Percentiles rank a stretch among this genome's conserved stretches.
phyloP scores from a whole-genome alignment of 1,284 basidiomycete species.

The Marasmius tenuissimus region DNA sequence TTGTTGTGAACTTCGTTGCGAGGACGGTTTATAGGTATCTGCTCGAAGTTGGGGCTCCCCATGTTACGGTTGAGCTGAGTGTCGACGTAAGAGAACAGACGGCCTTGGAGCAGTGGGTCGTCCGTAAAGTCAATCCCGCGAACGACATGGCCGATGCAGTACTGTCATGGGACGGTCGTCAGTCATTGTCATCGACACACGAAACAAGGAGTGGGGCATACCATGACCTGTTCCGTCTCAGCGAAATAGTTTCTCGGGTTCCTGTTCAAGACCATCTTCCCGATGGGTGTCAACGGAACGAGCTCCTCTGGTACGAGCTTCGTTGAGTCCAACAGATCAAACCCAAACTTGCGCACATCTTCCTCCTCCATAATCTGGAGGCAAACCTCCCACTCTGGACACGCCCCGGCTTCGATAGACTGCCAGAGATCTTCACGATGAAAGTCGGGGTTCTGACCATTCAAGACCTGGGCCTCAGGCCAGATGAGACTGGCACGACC shows the following conservation, averaged over 20 bases:
- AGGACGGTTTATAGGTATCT: conserved; percentile 5
- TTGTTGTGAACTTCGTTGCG: conserved; percentile 6
- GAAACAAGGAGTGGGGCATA: not conserved
- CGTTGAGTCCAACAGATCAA: conserved; percentile 7
- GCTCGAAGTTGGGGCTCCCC: conserved; percentile 8
- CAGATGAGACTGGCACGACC: conserved; percentile 6
- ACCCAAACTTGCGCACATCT: conserved; percentile 3
- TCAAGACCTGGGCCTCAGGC: conserved; percentile 12
- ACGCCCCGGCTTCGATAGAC: conserved; percentile 17
- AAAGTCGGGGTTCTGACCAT: conserved; percentile 18
- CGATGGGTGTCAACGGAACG: conserved; percentile 4
- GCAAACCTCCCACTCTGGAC: conserved; percentile 17
- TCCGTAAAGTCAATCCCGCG: conserved; percentile 8
- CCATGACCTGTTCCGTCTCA: conserved; percentile 10
- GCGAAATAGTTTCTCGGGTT: conserved; percentile 9
- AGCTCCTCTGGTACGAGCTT: conserved; percentile 6
- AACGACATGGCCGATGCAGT: conserved; percentile 2
- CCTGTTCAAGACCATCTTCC: conserved; percentile 8
- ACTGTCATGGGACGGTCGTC: not conserved
- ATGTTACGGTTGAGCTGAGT: conserved; percentile 9
- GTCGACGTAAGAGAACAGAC: conserved; percentile 10
- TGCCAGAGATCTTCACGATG: conserved; percentile 17
- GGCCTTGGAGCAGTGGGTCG: conserved; percentile 7
- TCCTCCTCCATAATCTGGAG: conserved; percentile 9
- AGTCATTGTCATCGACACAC: not conserved